phyloP scores from a whole-genome alignment of 1,284 basidiomycete genomes.

The Moniliophthora roreri region DNA sequence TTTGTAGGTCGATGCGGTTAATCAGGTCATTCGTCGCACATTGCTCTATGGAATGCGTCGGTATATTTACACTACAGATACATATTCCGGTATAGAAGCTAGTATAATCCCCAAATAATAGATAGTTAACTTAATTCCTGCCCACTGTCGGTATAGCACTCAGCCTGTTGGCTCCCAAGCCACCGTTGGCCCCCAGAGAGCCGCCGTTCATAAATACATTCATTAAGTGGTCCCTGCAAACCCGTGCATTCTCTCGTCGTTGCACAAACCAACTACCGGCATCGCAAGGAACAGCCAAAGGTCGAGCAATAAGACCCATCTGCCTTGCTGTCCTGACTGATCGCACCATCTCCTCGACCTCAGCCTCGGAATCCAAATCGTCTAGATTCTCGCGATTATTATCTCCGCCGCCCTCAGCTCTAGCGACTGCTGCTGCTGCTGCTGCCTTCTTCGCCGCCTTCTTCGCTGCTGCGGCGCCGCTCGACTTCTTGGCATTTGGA shows the following conservation, averaged over 20 bases:
- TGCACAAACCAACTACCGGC: slow-evolving; percentile 74
- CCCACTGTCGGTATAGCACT: not conserved
- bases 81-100: too few species aligned
- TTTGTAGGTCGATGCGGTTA: too few species aligned
- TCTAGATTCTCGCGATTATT: slow-evolving; percentile 74
- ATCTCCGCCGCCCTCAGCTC: slow-evolving; percentile 45
- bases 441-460: slow-evolving; percentile 45
- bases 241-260: slow-evolving; percentile 68
- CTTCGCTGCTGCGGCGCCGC: slow-evolving; percentile 37
- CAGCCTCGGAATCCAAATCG: slow-evolving; percentile 78
- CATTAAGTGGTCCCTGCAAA: slow-evolving; percentile 64
- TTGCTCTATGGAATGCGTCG: too few species aligned
- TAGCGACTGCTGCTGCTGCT: slow-evolving; percentile 42
- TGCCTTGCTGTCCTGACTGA: slow-evolving; percentile 51
- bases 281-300: slow-evolving; percentile 54
- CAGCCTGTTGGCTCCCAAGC: not conserved
- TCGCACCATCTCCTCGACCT: slow-evolving; percentile 57
- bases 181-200: not conserved
- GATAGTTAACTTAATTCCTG: too few species aligned
- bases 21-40: too few species aligned
- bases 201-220: slow-evolving; percentile 42
- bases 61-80: too few species aligned
- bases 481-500: slow-evolving; percentile 30
- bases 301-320: slow-evolving; percentile 54
- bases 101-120: too few species aligned